Percentiles rank a stretch among this genome's conserved stretches.
These are phyloP conservation scores for Naegleria gruberi DNA, from an alignment of 208 protist genomes.

Conservation along the genomic window DNA sequence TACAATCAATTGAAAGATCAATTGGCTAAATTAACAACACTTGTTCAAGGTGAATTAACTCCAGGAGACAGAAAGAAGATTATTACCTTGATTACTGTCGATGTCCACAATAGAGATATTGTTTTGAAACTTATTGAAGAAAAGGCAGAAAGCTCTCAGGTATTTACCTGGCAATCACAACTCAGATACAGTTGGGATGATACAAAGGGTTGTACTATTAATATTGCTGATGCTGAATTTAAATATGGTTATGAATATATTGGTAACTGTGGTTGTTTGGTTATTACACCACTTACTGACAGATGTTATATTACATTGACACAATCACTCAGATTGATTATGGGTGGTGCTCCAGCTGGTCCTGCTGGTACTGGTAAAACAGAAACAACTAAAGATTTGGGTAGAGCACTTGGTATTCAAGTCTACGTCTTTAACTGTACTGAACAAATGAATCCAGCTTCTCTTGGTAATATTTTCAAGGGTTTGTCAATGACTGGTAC, in stretches of 20 bases:
- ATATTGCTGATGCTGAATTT: constrained; percentile 92
- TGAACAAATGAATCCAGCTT: constrained; percentile 96
- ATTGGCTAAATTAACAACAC: constrained; percentile 81
- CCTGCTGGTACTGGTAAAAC: constrained; percentile 85
- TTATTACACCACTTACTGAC: constrained; percentile 97
- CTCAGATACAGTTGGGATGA: constrained; percentile 92
- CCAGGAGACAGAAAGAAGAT: constrained; percentile 90
- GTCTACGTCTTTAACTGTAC: constrained; percentile 94
- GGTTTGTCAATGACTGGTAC: constrained; percentile 85
- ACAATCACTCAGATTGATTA: constrained; percentile 75
- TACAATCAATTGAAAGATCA: constrained; percentile 85
- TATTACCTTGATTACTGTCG: constrained; percentile 94
- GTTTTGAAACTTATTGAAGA: constrained; percentile 81
- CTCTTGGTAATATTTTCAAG: constrained; percentile 94
- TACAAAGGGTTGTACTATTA: constrained; percentile 78
- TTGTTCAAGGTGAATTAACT: constrained; percentile 80
- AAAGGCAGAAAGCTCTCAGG: constrained; percentile 77
- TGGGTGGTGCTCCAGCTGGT: constrained; percentile 79
- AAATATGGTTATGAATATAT: constrained; percentile 96
- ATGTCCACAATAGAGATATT: constrained; percentile 92
- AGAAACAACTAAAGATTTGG: constrained; percentile 87
- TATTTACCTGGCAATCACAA: constrained; percentile 95
- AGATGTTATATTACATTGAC: constrained; percentile 96
- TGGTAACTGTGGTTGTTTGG: constrained; percentile 90
- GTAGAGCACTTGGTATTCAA: constrained; percentile 79